These are phyloP conservation scores for Diplogelasinospora grovesii DNA, from an alignment of 495 filamentous ascomycete species.

Conservation along the genomic window DNA sequence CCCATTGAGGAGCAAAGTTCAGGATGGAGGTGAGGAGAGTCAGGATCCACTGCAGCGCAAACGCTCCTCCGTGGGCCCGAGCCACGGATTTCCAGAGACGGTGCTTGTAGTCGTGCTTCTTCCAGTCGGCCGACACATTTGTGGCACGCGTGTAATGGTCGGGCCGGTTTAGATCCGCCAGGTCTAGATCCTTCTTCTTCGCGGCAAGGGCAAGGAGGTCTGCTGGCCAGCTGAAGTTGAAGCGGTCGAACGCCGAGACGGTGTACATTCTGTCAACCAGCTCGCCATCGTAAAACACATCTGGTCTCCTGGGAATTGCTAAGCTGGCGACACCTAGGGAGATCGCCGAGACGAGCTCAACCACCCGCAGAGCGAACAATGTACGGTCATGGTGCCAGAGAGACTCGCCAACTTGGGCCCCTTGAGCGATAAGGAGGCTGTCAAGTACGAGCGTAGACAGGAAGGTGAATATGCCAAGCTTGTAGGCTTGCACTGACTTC, in stretches of 20 bases:
- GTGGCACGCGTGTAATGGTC: constrained; percentile 44
- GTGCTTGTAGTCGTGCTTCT: constrained; percentile 38
- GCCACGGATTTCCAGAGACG: constrained; percentile 58
- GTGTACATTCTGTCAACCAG: constrained; percentile 60
- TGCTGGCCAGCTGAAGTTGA: constrained; percentile 58
- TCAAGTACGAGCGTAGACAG: constrained; percentile 35
- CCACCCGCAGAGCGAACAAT: constrained; percentile 29
- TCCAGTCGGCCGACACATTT: constrained; percentile 44
- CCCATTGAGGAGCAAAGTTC: constrained; percentile 64
- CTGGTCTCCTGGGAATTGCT: constrained; percentile 59
- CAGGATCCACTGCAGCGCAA: constrained; percentile 50
- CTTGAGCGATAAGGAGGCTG: constrained; percentile 33
- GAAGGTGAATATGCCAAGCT: constrained; percentile 40
- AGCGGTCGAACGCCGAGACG: constrained; percentile 51
- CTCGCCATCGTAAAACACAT: constrained; percentile 52
- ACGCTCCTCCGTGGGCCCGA: constrained; percentile 43
- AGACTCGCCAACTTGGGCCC: constrained; percentile 22
- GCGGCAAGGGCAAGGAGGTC: constrained; percentile 46
- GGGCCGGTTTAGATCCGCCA: constrained; percentile 53
- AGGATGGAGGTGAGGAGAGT: constrained; percentile 47
- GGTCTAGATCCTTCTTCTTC: constrained; percentile 49
- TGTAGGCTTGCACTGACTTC: constrained; percentile 39
- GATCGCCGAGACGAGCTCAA: constrained; percentile 30
- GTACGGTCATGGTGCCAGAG: constrained; percentile 19
- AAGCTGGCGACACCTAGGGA: constrained; percentile 33